These are phyloP conservation scores for Cordyceps militaris DNA, from an alignment of 2,329 filamentous ascomycete genomes.

Conservation along the genomic window DNA sequence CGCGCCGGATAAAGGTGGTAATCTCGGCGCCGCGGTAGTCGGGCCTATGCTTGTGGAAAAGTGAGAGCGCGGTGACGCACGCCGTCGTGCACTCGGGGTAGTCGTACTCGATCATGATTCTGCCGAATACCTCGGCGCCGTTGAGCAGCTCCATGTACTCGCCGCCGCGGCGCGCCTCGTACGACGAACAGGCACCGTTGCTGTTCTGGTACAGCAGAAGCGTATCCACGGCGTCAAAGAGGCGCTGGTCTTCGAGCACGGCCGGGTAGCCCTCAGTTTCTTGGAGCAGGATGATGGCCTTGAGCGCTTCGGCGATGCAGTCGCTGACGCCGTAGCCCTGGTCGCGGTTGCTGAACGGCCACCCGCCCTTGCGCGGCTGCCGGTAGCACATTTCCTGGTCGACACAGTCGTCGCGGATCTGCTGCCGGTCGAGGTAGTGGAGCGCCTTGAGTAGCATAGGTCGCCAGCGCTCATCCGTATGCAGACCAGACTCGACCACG, in stretches of 20 bases:
- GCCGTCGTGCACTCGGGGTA: constrained; percentile 98
- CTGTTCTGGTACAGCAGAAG: constrained; percentile 84
- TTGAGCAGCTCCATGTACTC: constrained; percentile 79
- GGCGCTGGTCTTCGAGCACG: constrained; percentile 66
- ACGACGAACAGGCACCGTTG: constrained; percentile 81
- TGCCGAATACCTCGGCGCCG: constrained; percentile 90
- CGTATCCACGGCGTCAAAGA: constrained; percentile 85
- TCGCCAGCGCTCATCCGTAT: constrained; percentile 67
- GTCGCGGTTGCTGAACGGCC: constrained; percentile 87
- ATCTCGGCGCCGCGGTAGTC: constrained; percentile 74
- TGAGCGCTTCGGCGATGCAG: constrained; percentile 86
- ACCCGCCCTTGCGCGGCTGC: constrained; percentile 84
- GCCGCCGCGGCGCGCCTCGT: constrained; percentile 76
- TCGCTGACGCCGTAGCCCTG: constrained; percentile 96
- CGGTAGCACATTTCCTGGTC: constrained; percentile 79
- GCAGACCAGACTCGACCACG: constrained; percentile 69
- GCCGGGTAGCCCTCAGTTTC: constrained; percentile 67
- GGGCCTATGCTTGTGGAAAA: constrained; percentile 77
- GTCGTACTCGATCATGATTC: constrained; percentile 98
- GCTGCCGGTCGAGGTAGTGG: constrained; percentile 80
- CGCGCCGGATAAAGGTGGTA: constrained; percentile 59
- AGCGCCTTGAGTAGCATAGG: constrained; percentile 80
- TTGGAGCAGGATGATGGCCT: constrained; percentile 79
- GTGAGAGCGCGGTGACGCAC: constrained; percentile 76
- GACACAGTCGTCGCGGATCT: constrained; percentile 75